Percentiles rank a stretch among this genome's conserved stretches.
Evolutionary conservation across 2,329 filamentous ascomycete species (phyloP).

Genomic region (Cordyceps cicadae): DNA sequence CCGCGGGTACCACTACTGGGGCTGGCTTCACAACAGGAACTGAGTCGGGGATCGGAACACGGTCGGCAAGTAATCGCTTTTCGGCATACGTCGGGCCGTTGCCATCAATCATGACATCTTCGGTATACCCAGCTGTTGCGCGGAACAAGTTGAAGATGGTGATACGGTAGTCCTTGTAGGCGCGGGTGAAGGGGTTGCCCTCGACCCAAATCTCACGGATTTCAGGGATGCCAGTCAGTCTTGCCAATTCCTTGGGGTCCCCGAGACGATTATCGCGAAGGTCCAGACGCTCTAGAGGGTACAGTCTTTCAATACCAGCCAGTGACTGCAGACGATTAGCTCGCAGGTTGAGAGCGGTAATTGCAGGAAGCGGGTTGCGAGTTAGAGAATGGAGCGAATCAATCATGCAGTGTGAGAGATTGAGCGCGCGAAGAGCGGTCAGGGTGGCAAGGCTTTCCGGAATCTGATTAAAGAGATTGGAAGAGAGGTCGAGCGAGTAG

Average conservation of each 20-base stretch:
- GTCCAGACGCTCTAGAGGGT: conserved; percentile 82
- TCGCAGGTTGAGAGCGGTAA: conserved; percentile 84
- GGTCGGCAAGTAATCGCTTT: conserved; percentile 73
- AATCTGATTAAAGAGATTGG: conserved; percentile 88
- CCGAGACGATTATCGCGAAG: conserved; percentile 81
- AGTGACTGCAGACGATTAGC: conserved; percentile 81
- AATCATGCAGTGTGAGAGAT: conserved; percentile 97
- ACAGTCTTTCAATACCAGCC: conserved; percentile 80
- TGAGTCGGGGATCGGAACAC: conserved; percentile 64
- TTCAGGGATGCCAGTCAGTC: conserved; percentile 83
- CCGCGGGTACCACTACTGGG: conserved; percentile 51
- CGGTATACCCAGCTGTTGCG: conserved; percentile 76
- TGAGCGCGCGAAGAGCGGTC: conserved; percentile 81
- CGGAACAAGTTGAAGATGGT: conserved; percentile 96
- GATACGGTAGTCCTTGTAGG: conserved; percentile 75
- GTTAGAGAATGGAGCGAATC: conserved; percentile 82
- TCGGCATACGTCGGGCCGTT: conserved; percentile 77
- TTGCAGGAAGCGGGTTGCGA: conserved; percentile 80
- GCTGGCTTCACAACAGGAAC: conserved; percentile 70
- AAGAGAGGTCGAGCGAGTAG: conserved; percentile 85
- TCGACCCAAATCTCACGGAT: conserved; percentile 88
- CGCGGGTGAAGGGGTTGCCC: conserved; percentile 85
- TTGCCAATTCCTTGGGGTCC: conserved; percentile 85
- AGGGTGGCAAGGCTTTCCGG: conserved; percentile 83
- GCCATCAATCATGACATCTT: conserved; percentile 85